phyloP scores from a whole-genome alignment of 805 yeast genomes.

The Starmerella gropengiesseri region DNA sequence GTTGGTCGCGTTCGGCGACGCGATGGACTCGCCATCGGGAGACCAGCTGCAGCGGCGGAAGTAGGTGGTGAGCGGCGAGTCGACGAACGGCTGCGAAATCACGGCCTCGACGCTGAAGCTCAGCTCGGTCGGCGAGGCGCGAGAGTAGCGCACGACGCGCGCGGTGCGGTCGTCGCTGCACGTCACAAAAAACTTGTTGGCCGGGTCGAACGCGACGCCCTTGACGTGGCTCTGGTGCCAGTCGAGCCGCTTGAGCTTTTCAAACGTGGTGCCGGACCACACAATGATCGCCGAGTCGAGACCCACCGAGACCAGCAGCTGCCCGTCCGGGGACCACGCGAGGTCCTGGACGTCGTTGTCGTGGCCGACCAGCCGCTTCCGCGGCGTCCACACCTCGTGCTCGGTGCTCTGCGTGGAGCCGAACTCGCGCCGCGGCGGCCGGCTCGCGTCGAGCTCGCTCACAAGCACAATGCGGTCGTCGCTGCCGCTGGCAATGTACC shows the following conservation, averaged over 20 bases:
- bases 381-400: conserved; percentile 86
- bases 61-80: conserved; percentile 85
- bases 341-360: conserved; percentile 96
- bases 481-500: conserved; percentile 86
- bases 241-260: conserved; percentile 77
- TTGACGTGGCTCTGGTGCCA: conserved; percentile 92
- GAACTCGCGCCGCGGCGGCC: conserved; percentile 43
- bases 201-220: conserved; percentile 96
- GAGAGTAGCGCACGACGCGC: conserved; percentile 75
- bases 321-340: conserved; percentile 95
- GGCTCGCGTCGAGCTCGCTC: conserved; percentile 82
- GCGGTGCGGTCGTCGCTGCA: conserved; percentile 92
- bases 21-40: conserved; percentile 61
- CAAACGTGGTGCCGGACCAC: conserved; percentile 90
- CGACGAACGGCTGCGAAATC: conserved; percentile 72
- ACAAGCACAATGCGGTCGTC: conserved; percentile 85
- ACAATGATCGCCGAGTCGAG: conserved; percentile 83
- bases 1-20: conserved; percentile 57
- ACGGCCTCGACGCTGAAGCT: conserved; percentile 80
- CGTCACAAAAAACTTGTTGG: conserved; percentile 93
- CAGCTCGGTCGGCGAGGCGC: conserved; percentile 51
- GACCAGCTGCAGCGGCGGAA: conserved; percentile 66
- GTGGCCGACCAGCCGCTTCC: conserved; percentile 88
- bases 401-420: conserved; percentile 48
- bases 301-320: conserved; percentile 85